These are phyloP conservation scores for Fusarium ramigenum DNA, from an alignment of 2,329 filamentous ascomycete genomes.

Conservation along the genomic window DNA sequence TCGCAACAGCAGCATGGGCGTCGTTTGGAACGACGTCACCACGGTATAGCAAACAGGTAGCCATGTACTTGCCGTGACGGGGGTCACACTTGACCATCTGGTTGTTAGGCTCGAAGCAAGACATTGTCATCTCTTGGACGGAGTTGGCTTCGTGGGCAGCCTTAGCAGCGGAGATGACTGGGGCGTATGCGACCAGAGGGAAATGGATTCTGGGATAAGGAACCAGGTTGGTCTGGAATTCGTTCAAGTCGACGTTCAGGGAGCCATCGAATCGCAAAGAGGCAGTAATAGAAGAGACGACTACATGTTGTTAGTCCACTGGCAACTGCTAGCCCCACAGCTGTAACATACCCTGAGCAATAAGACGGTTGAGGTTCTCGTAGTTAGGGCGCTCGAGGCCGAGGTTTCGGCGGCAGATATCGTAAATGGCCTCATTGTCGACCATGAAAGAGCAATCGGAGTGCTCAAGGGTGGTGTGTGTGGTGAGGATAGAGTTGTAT, in stretches of 20 bases:
- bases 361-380: slow-evolving; percentile 98
- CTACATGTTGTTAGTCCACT: slow-evolving; percentile 56
- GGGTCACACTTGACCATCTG: slow-evolving; percentile 99
- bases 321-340: neutral
- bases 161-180: slow-evolving; percentile 94
- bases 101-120: slow-evolving; percentile 99
- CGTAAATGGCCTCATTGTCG: slow-evolving; percentile 99
- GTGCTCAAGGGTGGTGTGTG: slow-evolving; percentile 98
- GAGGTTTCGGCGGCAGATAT: slow-evolving; percentile 98
- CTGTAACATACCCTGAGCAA: slow-evolving; percentile 80
- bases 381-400: slow-evolving; percentile 97
- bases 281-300: slow-evolving; percentile 97
- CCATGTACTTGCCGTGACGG: slow-evolving; percentile 99
- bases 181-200: slow-evolving; percentile 95
- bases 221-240: slow-evolving; percentile 99
- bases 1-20: slow-evolving; percentile 89
- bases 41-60: slow-evolving; percentile 96
- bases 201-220: slow-evolving; percentile 99
- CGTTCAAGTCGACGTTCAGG: slow-evolving; percentile 98
- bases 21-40: slow-evolving; percentile 98
- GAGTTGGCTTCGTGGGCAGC: slow-evolving; percentile 98
- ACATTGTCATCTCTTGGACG: slow-evolving; percentile 97
- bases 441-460: slow-evolving; percentile 99
- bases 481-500: slow-evolving; percentile 99
- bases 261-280: slow-evolving; percentile 98